Conservation (phyloP, 768 basidiomycete genomes). For the Leccinum rimulosum region DNA sequence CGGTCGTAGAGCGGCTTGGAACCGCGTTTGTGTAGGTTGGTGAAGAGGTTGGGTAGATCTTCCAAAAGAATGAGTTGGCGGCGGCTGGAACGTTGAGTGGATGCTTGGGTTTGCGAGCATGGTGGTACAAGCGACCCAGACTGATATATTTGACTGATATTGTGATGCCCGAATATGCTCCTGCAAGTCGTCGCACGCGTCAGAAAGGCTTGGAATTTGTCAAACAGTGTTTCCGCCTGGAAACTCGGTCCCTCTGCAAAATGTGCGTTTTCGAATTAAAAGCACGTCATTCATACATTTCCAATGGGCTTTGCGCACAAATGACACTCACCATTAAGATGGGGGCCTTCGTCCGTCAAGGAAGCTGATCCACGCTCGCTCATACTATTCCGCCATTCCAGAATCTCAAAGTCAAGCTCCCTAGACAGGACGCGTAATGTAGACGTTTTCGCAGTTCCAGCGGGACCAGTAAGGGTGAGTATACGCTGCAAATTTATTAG, state of each 20-base stretch:
- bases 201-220: constrained; percentile 77
- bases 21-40: constrained; percentile 59
- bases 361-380: constrained; percentile 43
- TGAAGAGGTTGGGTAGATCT: constrained; percentile 88
- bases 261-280: background rate
- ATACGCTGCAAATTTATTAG: constrained; percentile 56
- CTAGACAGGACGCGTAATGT: constrained; percentile 71
- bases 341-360: constrained; percentile 18
- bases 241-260: constrained; percentile 13
- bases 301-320: background rate
- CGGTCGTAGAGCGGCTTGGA: constrained; percentile 65
- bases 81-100: constrained; percentile 17
- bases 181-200: constrained; percentile 62
- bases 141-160: constrained; percentile 10
- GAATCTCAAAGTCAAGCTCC: constrained; percentile 74
- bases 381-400: constrained; percentile 81
- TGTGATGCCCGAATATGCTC: constrained; percentile 41
- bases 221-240: constrained; percentile 37
- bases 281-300: background rate
- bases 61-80: constrained; percentile 77
- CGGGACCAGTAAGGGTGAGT: constrained; percentile 81
- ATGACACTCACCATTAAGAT: constrained; percentile 7
- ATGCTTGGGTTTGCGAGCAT: constrained; percentile 2
- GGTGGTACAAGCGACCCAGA: constrained; percentile 1
- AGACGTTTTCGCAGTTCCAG: constrained; percentile 89